Evolutionary conservation across 2,329 filamentous ascomycete genomes (phyloP).

Genomic region (Dactylellina haptotyla): DNA sequence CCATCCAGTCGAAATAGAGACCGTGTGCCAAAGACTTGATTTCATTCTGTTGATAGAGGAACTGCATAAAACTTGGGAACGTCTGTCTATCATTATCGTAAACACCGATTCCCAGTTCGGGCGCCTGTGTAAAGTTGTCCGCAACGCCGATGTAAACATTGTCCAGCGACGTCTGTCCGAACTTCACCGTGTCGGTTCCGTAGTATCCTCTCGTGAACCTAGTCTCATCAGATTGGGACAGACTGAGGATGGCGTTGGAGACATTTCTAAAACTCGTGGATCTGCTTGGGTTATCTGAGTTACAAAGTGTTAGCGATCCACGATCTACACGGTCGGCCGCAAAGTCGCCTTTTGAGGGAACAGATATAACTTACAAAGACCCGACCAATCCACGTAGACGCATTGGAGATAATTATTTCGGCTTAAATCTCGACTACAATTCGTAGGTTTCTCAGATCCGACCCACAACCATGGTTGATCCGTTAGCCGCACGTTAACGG

Average conservation of each 20-base stretch:
- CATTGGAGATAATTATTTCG: slow-evolving; percentile 38
- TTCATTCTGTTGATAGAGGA: slow-evolving; percentile 23
- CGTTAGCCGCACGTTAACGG: slow-evolving; percentile 35
- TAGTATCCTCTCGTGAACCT: slow-evolving; percentile 35
- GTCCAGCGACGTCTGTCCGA: slow-evolving; percentile 18
- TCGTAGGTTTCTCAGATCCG: slow-evolving; percentile 18
- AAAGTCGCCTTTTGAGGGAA: too few species aligned
- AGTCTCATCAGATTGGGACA: slow-evolving; percentile 21
- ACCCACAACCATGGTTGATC: slow-evolving; percentile 48
- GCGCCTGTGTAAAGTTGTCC: slow-evolving; percentile 42
- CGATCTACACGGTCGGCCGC: not conserved
- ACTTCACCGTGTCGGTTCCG: slow-evolving; percentile 38
- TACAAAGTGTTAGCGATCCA: not conserved
- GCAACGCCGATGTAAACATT: slow-evolving; percentile 49
- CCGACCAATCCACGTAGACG: slow-evolving; percentile 35
- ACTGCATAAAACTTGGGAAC: slow-evolving; percentile 42
- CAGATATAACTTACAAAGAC: slow-evolving; percentile 30
- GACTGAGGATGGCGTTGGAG: slow-evolving; percentile 22
- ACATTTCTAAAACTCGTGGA: slow-evolving; percentile 32
- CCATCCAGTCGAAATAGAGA: slow-evolving; percentile 36
- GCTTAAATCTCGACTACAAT: slow-evolving; percentile 22
- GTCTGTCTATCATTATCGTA: slow-evolving; percentile 41
- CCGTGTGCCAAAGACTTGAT: slow-evolving; percentile 41
- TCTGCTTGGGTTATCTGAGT: slow-evolving; percentile 9
- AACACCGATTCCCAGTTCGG: slow-evolving; percentile 37